A percentile compares a stretch with the other conserved stretches of the same genome.
Conservation (phyloP, 176 grass and related monocot genomes). For the Juncus inflexus region DNA sequence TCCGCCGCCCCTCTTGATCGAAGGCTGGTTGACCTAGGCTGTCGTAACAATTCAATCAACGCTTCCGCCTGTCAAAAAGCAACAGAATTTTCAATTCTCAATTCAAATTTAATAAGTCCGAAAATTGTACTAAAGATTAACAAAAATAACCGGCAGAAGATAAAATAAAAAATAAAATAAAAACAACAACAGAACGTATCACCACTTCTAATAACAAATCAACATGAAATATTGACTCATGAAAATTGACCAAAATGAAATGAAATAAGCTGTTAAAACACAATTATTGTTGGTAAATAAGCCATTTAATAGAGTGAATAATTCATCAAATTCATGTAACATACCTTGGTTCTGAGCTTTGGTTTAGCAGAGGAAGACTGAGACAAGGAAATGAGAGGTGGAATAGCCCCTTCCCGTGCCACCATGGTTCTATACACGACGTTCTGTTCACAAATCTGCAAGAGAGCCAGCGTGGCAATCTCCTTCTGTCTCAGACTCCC, state of each 20-base stretch:
- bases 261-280: too few relatives aligned
- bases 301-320: not conserved
- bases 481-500: conserved; percentile 64
- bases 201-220: too few relatives aligned
- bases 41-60: conserved; percentile 66
- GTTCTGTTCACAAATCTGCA: conserved; percentile 86
- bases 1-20: conserved; percentile 37
- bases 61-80: conserved; percentile 46
- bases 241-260: too few relatives aligned
- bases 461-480: conserved; percentile 58
- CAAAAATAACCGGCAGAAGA: too few relatives aligned
- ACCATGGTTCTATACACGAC: conserved; percentile 64
- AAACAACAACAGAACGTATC: too few relatives aligned
- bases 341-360: conserved; percentile 75
- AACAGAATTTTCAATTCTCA: too few relatives aligned
- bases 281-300: too few relatives aligned
- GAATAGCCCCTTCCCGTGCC: conserved; percentile 83
- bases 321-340: not conserved
- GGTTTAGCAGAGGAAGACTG: conserved; percentile 52
- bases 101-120: too few relatives aligned
- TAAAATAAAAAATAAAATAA: too few relatives aligned
- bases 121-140: too few relatives aligned
- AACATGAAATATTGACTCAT: too few relatives aligned
- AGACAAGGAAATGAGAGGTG: conserved; percentile 80
- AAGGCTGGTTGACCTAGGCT: conserved; percentile 45